phyloP scores from a whole-genome alignment of 116 monocot species.

The Zostera marina region DNA sequence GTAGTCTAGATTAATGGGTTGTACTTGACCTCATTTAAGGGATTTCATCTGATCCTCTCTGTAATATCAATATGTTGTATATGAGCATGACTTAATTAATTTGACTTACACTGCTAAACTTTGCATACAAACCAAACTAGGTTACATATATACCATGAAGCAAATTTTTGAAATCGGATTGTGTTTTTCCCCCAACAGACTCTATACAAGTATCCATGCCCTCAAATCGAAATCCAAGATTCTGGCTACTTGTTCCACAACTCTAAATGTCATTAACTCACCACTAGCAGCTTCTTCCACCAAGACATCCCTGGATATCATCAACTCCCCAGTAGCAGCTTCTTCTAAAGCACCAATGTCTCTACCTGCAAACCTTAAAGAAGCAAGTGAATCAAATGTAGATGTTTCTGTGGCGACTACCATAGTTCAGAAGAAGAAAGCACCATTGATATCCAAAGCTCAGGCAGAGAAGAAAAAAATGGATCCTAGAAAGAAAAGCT shows the following conservation, averaged over 20 bases:
- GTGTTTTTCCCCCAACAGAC: conserved; percentile 10
- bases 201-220: conserved; percentile 62
- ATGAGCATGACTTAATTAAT: no score
- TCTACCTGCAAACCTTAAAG: background rate
- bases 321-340: conserved; percentile 1
- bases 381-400: conserved; percentile 2
- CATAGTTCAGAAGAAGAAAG: conserved; percentile 3
- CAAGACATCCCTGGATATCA: background rate
- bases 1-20: no score
- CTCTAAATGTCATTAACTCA: conserved; percentile 19
- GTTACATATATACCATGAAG: background rate
- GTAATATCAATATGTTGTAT: no score
- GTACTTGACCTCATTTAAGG: no score
- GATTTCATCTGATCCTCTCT: no score
- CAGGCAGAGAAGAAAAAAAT: conserved; percentile 22
- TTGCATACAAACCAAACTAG: no score
- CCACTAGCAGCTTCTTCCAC: background rate
- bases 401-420: background rate
- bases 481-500: conserved; percentile 27
- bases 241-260: conserved; percentile 26
- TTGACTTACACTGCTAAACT: no score
- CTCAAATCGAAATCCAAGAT: conserved; percentile 31
- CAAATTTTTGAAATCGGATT: background rate
- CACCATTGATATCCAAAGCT: conserved; percentile 4
- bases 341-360: background rate